These are phyloP conservation scores for Pseudogymnoascus sp. DNA, from an alignment of 2,329 filamentous ascomycete species.

Conservation along the genomic window DNA sequence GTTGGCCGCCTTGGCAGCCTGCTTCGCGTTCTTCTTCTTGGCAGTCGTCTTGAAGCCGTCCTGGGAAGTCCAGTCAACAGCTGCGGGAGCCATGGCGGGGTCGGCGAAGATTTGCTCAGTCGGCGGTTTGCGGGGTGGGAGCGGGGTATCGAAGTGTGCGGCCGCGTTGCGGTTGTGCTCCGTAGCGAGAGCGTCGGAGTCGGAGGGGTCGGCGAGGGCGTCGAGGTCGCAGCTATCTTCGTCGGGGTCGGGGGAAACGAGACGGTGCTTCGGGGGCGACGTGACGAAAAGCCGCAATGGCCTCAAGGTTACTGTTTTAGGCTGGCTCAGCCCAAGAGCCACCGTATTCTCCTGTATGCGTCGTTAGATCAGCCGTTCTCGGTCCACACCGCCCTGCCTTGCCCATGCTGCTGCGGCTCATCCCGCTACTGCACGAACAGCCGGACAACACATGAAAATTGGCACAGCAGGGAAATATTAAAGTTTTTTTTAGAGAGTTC, in stretches of 20 bases:
- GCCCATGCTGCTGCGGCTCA: constrained; percentile 17
- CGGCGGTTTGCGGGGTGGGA: neutral
- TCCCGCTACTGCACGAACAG: constrained; percentile 28
- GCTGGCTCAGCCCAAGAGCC: constrained; percentile 23
- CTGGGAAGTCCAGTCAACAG: constrained; percentile 50
- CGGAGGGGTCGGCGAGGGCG: constrained; percentile 21
- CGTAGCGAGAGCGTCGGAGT: constrained; percentile 14
- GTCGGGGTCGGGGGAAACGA: constrained; percentile 14
- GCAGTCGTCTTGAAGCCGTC: constrained; percentile 48
- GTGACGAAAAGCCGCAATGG: constrained; percentile 19
- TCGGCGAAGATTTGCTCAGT: constrained; percentile 36
- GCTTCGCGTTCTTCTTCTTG: constrained; percentile 45
- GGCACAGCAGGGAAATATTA: neutral
- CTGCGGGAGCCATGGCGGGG: constrained; percentile 36
- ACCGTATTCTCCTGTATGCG: constrained; percentile 24
- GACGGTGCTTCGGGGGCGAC: constrained; percentile 15
- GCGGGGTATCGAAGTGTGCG: constrained; percentile 6
- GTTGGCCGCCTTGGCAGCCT: constrained; percentile 37
- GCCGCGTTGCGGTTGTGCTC: neutral
- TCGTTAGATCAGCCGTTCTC: constrained; percentile 26
- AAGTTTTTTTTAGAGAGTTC: constrained; percentile 3
- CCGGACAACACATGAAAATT: constrained; percentile 16
- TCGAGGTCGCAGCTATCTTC: constrained; percentile 19
- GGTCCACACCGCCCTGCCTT: constrained; percentile 24
- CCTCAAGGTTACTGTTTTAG: constrained; percentile 19